Percentiles rank a stretch among this genome's conserved stretches.
phyloP scores from a whole-genome alignment of 2,329 filamentous ascomycete species.

The Pyricularia grisea region DNA sequence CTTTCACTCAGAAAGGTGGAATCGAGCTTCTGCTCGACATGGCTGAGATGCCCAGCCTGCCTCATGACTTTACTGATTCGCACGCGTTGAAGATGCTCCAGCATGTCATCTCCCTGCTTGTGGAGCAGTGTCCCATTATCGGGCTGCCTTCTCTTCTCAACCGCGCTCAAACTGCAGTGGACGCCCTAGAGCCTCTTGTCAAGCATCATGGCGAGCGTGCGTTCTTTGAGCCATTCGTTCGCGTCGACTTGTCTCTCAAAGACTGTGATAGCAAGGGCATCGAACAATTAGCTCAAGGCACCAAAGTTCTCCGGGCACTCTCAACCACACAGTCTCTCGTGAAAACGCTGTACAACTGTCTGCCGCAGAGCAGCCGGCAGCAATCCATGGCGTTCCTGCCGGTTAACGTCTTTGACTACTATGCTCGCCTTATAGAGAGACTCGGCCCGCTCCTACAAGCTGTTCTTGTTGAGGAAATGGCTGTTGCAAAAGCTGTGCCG shows the following conservation, averaged over 20 bases:
- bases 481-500: constrained; percentile 65
- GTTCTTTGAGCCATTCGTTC: constrained; percentile 63
- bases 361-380: constrained; percentile 58
- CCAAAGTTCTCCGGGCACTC: constrained; percentile 67
- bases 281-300: constrained; percentile 53
- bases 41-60: constrained; percentile 70
- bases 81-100: constrained; percentile 61
- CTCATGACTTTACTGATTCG: constrained; percentile 61
- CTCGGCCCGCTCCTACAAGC: constrained; percentile 71
- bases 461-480: constrained; percentile 77
- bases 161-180: constrained; percentile 60
- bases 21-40: constrained; percentile 79
- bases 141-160: constrained; percentile 73
- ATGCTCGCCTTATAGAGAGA: constrained; percentile 61
- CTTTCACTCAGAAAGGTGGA: constrained; percentile 70
- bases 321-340: constrained; percentile 69
- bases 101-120: constrained; percentile 65
- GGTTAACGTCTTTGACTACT: constrained; percentile 80
- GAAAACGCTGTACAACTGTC: constrained; percentile 65
- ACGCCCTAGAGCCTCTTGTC: constrained; percentile 58
- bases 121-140: constrained; percentile 72
- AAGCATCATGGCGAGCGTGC: constrained; percentile 39
- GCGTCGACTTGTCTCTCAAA: constrained; percentile 22
- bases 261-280: constrained; percentile 24
- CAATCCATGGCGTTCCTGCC: constrained; percentile 58